Percentiles rank a stretch among this genome's conserved stretches.
Evolutionary conservation across 139 green algal species (phyloP).

Genomic region (Asterochloris erici): DNA sequence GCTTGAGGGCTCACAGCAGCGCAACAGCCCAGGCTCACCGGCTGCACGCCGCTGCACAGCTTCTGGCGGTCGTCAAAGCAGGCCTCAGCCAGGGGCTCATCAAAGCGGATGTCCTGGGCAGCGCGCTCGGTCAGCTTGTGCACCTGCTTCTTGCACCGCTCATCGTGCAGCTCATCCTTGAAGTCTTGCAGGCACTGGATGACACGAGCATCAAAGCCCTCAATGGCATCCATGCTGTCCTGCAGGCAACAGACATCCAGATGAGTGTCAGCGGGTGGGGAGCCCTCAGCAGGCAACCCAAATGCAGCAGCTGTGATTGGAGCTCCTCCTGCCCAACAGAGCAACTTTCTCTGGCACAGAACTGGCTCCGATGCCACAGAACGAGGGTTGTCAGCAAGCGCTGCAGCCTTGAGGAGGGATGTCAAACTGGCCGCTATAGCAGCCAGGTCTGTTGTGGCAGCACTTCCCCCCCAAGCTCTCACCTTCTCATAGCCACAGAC

Average conservation of each 20-base stretch:
- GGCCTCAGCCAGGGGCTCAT: conserved; percentile 64
- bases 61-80: conserved; percentile 46
- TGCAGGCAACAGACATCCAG: too few species aligned
- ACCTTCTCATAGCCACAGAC: conserved; percentile 44
- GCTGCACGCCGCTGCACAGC: conserved; percentile 23
- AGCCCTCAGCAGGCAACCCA: not conserved
- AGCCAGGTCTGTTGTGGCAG: not conserved
- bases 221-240: not conserved
- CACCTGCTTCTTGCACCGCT: conserved; percentile 25
- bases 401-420: too few species aligned
- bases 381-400: too few species aligned
- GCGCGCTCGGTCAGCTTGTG: conserved; percentile 38
- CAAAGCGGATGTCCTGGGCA: conserved; percentile 83
- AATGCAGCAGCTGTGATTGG: too few species aligned
- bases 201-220: conserved; percentile 21
- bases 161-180: conserved; percentile 27
- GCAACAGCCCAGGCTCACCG: conserved; percentile 19
- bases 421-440: too few species aligned
- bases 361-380: too few species aligned
- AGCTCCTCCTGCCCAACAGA: too few species aligned
- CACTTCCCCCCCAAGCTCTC: not conserved
- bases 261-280: not conserved
- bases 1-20: too few species aligned
- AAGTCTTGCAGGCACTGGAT: conserved; percentile 43
- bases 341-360: too few species aligned